Conservation (phyloP, 2,329 filamentous ascomycete species). For the Thelonectria blattea region DNA sequence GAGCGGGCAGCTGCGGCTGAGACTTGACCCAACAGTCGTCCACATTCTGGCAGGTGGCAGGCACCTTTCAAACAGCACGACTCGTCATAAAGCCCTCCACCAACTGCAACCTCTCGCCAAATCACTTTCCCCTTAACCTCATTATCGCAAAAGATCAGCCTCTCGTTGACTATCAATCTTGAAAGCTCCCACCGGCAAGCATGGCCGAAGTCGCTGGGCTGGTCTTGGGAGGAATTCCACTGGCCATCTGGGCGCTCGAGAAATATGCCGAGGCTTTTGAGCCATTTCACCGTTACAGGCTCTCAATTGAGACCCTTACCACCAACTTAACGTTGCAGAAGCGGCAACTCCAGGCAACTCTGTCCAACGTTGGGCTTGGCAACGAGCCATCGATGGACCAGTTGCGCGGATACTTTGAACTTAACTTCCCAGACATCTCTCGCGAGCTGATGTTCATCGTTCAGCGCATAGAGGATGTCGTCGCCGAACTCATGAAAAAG, state of each 20-base stretch:
- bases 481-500: neutral
- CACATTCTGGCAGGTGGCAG: too few species aligned
- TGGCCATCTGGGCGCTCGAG: constrained; percentile 11
- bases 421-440: constrained; percentile 3
- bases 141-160: neutral
- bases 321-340: constrained; percentile 6
- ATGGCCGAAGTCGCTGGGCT: constrained; percentile 16
- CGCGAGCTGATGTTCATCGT: neutral
- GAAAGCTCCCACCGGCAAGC: neutral
- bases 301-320: neutral
- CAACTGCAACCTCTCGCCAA: too few species aligned
- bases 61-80: too few species aligned
- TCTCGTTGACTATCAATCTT: neutral
- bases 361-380: neutral
- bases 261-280: constrained; percentile 11
- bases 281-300: constrained; percentile 3
- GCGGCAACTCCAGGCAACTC: neutral
- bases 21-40: too few species aligned
- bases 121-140: neutral
- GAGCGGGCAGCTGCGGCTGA: neutral
- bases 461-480: neutral
- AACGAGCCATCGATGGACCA: neutral
- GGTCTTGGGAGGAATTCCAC: constrained; percentile 7
- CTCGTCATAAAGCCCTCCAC: too few species aligned
- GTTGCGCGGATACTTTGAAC: constrained; percentile 1